Percentiles rank a stretch among this genome's conserved stretches.
Evolutionary conservation across 306 rosid species (phyloP).

Genomic region (Lathyrus oleraceus): DNA sequence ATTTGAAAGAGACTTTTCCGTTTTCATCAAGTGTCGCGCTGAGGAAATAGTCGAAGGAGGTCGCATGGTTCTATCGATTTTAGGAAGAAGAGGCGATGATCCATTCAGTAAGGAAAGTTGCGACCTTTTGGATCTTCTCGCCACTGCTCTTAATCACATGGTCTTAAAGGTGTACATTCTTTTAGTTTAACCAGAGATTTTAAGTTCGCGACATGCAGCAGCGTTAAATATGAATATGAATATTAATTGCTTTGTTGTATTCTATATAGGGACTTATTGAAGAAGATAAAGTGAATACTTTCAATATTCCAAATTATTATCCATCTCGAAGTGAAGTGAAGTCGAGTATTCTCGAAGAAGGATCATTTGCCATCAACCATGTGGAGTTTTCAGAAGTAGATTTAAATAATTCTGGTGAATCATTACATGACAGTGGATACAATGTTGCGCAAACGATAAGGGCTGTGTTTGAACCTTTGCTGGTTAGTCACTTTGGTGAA

Average conservation of each 20-base stretch:
- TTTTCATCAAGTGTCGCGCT: background rate
- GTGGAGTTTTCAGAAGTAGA: constrained; percentile 33
- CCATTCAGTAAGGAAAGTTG: background rate
- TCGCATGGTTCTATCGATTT: background rate
- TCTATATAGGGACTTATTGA: constrained; percentile 34
- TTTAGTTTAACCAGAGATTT: too few species aligned
- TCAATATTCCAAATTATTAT: constrained; percentile 45
- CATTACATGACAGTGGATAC: constrained; percentile 21
- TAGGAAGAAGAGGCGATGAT: background rate
- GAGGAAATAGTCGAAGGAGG: background rate
- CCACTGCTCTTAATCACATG: background rate
- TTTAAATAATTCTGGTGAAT: constrained; percentile 28
- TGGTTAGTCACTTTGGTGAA: constrained; percentile 47
- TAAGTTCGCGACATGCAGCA: too few species aligned
- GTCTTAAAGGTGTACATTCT: background rate
- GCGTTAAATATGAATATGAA: background rate
- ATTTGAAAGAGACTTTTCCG: background rate
- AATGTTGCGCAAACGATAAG: constrained; percentile 42
- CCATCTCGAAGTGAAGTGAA: constrained; percentile 46
- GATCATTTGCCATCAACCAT: constrained; percentile 35
- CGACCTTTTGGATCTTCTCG: background rate
- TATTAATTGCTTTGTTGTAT: background rate
- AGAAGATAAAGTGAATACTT: constrained; percentile 40
- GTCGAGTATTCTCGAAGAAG: constrained; percentile 39
- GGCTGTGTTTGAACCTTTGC: constrained; percentile 45